These are phyloP conservation scores for Sclerotiophoma versabilis DNA, from an alignment of 2,329 filamentous ascomycete species.

Conservation along the genomic window DNA sequence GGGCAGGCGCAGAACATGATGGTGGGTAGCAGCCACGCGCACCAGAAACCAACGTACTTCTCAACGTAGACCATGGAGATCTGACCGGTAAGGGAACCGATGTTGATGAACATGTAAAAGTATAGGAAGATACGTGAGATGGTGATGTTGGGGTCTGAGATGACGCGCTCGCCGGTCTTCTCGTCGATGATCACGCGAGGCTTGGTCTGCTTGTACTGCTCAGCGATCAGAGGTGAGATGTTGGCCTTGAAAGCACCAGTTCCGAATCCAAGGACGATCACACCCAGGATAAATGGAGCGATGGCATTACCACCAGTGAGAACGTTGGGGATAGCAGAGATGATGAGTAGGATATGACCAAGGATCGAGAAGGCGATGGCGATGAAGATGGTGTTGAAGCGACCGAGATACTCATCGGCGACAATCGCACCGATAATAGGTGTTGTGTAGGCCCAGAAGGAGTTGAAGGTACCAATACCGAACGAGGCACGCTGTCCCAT, in stretches of 20 bases:
- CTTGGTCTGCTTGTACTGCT: slow-evolving; percentile 69
- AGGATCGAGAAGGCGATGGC: slow-evolving; percentile 57
- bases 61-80: slow-evolving; percentile 77
- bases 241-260: slow-evolving; percentile 58
- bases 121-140: slow-evolving; percentile 66
- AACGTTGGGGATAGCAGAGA: slow-evolving; percentile 60
- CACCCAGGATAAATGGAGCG: slow-evolving; percentile 59
- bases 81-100: slow-evolving; percentile 72
- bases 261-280: slow-evolving; percentile 56
- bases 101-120: slow-evolving; percentile 62
- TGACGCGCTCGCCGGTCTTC: slow-evolving; percentile 69
- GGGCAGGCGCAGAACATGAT: slow-evolving; percentile 69
- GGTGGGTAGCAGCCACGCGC: slow-evolving; percentile 73
- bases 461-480: slow-evolving; percentile 49
- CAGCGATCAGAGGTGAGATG: slow-evolving; percentile 70
- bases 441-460: slow-evolving; percentile 51
- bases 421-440: slow-evolving; percentile 63
- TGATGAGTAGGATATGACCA: slow-evolving; percentile 63
- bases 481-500: slow-evolving; percentile 49
- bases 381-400: slow-evolving; percentile 67
- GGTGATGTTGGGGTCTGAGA: slow-evolving; percentile 73
- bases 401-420: slow-evolving; percentile 65
- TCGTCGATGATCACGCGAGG: slow-evolving; percentile 63
- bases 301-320: slow-evolving; percentile 54
- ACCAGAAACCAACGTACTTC: slow-evolving; percentile 79